These are phyloP conservation scores for Ustilago tritici DNA, from an alignment of 1,284 basidiomycete genomes.

Conservation along the genomic window DNA sequence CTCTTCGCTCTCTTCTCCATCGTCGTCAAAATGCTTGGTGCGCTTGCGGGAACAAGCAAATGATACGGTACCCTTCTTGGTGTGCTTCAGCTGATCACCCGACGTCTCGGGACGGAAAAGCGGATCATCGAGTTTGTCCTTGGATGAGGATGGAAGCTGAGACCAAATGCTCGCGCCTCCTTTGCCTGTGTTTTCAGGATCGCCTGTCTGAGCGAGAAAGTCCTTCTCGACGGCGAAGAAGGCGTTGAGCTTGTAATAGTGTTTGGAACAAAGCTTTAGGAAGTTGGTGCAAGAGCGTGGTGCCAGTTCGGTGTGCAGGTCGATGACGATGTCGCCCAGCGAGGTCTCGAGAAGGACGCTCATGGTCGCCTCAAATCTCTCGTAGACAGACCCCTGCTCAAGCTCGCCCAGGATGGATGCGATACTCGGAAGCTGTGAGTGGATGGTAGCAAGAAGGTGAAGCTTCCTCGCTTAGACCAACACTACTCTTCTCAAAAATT, in stretches of 20 bases:
- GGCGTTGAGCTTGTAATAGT: constrained; percentile 94
- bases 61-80: constrained; percentile 85
- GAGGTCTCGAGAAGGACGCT: constrained; percentile 96
- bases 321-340: constrained; percentile 93
- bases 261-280: constrained; percentile 94
- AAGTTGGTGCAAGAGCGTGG: constrained; percentile 94
- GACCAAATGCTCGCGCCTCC: constrained; percentile 71
- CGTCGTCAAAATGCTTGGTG: constrained; percentile 3
- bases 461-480: background rate
- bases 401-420: background rate
- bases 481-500: constrained; percentile 1
- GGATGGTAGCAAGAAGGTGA: background rate
- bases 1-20: constrained; percentile 74
- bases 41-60: constrained; percentile 43
- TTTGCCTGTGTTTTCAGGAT: constrained; percentile 92
- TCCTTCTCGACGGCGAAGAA: constrained; percentile 91
- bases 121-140: constrained; percentile 71
- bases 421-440: too few relatives aligned
- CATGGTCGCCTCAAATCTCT: constrained; percentile 74
- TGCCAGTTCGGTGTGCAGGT: constrained; percentile 90
- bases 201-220: constrained; percentile 93
- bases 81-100: constrained; percentile 82
- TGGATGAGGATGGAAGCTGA: constrained; percentile 70
- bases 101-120: constrained; percentile 85
- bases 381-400: background rate